Percentiles rank a stretch among this genome's conserved stretches.
These are phyloP conservation scores for Magnusiomyces fungicola DNA, from an alignment of 1,139 yeast genomes.

Conservation along the genomic window DNA sequence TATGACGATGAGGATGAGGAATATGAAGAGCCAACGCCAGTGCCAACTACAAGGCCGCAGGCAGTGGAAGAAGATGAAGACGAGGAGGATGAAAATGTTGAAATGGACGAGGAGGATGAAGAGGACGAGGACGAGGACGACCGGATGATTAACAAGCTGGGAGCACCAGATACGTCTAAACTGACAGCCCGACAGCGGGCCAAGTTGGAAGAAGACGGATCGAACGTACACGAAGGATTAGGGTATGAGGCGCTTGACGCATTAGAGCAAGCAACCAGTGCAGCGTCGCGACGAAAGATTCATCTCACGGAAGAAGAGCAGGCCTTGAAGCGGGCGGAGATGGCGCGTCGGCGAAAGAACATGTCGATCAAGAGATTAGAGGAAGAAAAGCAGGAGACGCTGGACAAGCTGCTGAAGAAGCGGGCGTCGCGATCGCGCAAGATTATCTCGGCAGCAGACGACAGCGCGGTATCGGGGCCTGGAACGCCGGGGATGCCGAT, in stretches of 20 bases:
- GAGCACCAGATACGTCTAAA: conserved; percentile 30
- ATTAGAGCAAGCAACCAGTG: conserved; percentile 14
- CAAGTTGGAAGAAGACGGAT: conserved; percentile 25
- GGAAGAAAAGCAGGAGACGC: conserved; percentile 87
- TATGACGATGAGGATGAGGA: conserved; percentile 16
- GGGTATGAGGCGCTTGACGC: conserved; percentile 17
- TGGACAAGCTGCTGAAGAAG: conserved; percentile 75
- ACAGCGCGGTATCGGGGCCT: background rate
- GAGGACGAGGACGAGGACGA: conserved; percentile 18
- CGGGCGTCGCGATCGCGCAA: conserved; percentile 49
- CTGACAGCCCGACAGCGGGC: conserved; percentile 39
- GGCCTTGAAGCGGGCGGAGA: conserved; percentile 75
- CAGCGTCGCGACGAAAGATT: conserved; percentile 36
- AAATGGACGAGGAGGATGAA: conserved; percentile 22
- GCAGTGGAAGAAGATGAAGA: conserved; percentile 22
- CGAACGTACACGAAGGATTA: conserved; percentile 4
- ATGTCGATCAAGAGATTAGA: conserved; percentile 75
- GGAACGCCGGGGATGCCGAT: background rate
- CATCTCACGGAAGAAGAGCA: conserved; percentile 76
- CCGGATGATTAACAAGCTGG: conserved; percentile 26
- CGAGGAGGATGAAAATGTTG: conserved; percentile 17
- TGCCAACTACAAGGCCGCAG: conserved; percentile 19
- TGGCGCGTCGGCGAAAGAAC: conserved; percentile 82
- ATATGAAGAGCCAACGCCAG: conserved; percentile 10
- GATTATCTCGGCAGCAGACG: conserved; percentile 12